Evolutionary conservation across 495 filamentous ascomycete genomes (phyloP), one percentile per base, ranked within the genome.

Genomic region (Saxophila tyrrhenica): DNA sequence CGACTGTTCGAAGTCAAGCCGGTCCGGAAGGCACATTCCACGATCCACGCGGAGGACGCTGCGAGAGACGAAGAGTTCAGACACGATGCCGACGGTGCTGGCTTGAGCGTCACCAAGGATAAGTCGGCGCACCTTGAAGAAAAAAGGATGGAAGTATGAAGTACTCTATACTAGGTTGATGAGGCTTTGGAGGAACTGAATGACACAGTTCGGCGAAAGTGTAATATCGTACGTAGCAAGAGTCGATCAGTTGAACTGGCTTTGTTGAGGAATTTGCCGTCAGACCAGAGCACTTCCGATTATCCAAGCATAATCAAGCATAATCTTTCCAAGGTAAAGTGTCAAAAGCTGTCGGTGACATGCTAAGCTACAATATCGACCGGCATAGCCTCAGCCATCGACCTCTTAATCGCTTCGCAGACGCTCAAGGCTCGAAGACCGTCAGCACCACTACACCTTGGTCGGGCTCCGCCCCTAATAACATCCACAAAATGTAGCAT

Each of bases 1-100:
- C 61, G 74, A 3, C 65, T 87, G 7, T 87, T 87, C 60, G 74
- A 76, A 62, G 67, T 64, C 35, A 64, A 64, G 67, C 80, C 81
- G 9, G 69, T 81, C 38, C 68, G 70, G 62, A 75, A 67, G 45
- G 81, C 83, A 0, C 53, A 61, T 38, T 29, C 20, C 3, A 2
- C 1, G 5, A 25, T 61, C n/a, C 53, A 57, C 32, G 58, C 20
- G n/a, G 58, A 78, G 59, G 67, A 83, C 23, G 63, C 64, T 15
- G 64, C 65, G 5, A 62, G 77, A 29, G 78, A 80, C 21, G 74
- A 72, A 51, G 68, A 69, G 22, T 79, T 80, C 65, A 66, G 77
- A 25, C 69, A 69, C n/a, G 74, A 78, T 44, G 64, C 72, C 3
- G 72, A 75, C 57, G 74, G 67, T 38, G 62, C 52, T 39, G 59